phyloP scores from a whole-genome alignment of 805 yeast species.

The Kuraishia borneana region DNA sequence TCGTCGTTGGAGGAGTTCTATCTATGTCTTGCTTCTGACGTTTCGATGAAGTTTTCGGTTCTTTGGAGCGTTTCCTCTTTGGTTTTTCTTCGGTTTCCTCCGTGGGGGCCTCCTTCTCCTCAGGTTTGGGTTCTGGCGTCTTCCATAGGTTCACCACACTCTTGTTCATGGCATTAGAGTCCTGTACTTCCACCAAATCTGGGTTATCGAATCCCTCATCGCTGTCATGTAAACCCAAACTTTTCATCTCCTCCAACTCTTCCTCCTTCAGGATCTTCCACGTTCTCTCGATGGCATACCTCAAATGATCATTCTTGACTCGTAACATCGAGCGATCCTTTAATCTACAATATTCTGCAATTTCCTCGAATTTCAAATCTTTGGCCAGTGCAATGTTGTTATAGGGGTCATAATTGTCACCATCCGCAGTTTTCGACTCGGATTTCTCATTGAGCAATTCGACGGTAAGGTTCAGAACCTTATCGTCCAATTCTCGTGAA shows the following conservation, averaged over 20 bases:
- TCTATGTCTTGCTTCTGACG: conserved; percentile 32
- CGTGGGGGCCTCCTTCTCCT: conserved; percentile 6
- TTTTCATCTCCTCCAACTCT: conserved; percentile 33
- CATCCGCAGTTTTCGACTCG: conserved; percentile 18
- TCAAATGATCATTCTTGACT: conserved; percentile 53
- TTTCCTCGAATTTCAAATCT: conserved; percentile 40
- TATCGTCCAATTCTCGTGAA: conserved; percentile 36
- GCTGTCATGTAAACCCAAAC: conserved; percentile 14
- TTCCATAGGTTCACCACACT: conserved; percentile 69
- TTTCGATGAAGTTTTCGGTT: conserved; percentile 15
- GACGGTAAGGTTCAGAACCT: conserved; percentile 43
- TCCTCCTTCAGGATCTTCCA: conserved; percentile 44
- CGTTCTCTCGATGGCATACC: conserved; percentile 50
- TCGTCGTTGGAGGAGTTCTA: conserved; percentile 58
- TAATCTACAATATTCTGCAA: conserved; percentile 46
- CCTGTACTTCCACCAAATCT: conserved; percentile 58
- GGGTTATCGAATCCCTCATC: conserved; percentile 17
- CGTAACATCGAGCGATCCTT: conserved; percentile 61
- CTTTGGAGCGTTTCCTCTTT: conserved; percentile 43
- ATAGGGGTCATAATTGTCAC: conserved; percentile 24
- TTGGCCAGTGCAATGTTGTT: conserved; percentile 43
- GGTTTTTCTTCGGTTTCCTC: conserved; percentile 18
- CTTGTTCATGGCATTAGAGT: conserved; percentile 63
- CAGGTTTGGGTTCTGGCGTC: conserved; percentile 8
- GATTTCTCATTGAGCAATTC: conserved; percentile 51